A percentile compares a stretch with the other conserved stretches of the same genome.
Conservation (phyloP, 176 grass and related monocot species). For the Oryza longistaminata region DNA sequence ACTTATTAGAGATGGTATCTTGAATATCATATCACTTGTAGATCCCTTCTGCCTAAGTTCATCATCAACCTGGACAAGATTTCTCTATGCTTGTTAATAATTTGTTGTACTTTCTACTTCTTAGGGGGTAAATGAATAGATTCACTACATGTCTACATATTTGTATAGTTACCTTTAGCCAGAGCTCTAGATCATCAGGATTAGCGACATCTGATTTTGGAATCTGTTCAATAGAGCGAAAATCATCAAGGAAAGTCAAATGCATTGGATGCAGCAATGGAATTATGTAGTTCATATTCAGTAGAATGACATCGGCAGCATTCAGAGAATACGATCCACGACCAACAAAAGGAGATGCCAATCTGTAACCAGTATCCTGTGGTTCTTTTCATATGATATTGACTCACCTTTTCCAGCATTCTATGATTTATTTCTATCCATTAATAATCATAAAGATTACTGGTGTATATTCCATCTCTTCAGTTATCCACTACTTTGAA, state of each 20-base stretch:
- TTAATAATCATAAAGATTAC: constrained; percentile 5
- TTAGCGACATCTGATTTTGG: constrained; percentile 80
- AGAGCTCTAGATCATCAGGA: constrained; percentile 84
- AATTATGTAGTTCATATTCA: not conserved
- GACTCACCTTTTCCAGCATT: not conserved
- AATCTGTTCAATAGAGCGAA: constrained; percentile 48
- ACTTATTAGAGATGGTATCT: constrained; percentile 90
- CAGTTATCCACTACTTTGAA: constrained; percentile 15
- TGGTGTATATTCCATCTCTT: constrained; percentile 15
- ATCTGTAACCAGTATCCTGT: not conserved
- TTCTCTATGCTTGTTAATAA: constrained; percentile 3
- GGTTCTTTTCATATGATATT: not conserved
- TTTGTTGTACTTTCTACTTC: not conserved
- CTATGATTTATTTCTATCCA: not conserved
- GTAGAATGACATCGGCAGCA: not conserved
- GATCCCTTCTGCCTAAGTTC: constrained; percentile 85
- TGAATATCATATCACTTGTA: constrained; percentile 95
- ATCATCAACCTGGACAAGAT: constrained; percentile 70
- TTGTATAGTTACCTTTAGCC: constrained; percentile 75
- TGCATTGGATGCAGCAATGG: not conserved
- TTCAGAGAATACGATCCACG: not conserved
- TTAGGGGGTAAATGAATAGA: not conserved
- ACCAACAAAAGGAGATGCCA: constrained; percentile 4
- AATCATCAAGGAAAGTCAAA: not conserved
- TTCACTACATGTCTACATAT: not conserved